A percentile compares a stretch with the other conserved stretches of the same genome.
These are phyloP conservation scores for Elongisporangium anandrum DNA, from an alignment of 352 stramenopile genomes.

Conservation along the genomic window DNA sequence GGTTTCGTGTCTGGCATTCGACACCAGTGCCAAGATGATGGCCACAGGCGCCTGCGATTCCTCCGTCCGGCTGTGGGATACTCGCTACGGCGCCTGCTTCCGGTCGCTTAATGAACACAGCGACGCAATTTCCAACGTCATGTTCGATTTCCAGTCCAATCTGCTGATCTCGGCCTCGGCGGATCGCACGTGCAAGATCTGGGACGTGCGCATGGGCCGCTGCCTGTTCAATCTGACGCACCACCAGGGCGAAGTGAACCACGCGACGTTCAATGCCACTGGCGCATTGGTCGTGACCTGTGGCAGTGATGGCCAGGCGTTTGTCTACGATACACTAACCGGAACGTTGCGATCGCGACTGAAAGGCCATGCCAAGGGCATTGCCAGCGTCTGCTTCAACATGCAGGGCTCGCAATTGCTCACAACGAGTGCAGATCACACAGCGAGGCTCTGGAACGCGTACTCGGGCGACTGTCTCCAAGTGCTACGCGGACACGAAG, in stretches of 20 bases:
- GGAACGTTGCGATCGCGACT: constrained; percentile 42
- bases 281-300: constrained; percentile 56
- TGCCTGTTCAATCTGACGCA: constrained; percentile 57
- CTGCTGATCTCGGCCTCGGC: constrained; percentile 51
- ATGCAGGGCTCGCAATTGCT: constrained; percentile 63
- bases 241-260: constrained; percentile 38
- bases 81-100: constrained; percentile 65
- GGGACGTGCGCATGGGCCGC: constrained; percentile 63
- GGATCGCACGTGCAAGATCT: constrained; percentile 60
- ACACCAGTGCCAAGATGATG: constrained; percentile 31
- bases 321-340: constrained; percentile 72
- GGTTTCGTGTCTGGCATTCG: constrained; percentile 67
- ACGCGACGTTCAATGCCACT: constrained; percentile 61
- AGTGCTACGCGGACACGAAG: constrained; percentile 54
- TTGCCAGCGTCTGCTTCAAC: constrained; percentile 58
- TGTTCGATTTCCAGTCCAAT: constrained; percentile 58
- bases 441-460: constrained; percentile 62
- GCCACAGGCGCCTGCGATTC: constrained; percentile 64
- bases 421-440: constrained; percentile 50
- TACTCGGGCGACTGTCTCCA: constrained; percentile 65
- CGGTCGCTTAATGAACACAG: constrained; percentile 55
- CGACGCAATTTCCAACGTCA: constrained; percentile 52
- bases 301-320: constrained; percentile 43
- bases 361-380: constrained; percentile 35
- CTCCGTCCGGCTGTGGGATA: constrained; percentile 70